Conservation (phyloP, 345 rosid species). For the Arabis hirsuta region DNA sequence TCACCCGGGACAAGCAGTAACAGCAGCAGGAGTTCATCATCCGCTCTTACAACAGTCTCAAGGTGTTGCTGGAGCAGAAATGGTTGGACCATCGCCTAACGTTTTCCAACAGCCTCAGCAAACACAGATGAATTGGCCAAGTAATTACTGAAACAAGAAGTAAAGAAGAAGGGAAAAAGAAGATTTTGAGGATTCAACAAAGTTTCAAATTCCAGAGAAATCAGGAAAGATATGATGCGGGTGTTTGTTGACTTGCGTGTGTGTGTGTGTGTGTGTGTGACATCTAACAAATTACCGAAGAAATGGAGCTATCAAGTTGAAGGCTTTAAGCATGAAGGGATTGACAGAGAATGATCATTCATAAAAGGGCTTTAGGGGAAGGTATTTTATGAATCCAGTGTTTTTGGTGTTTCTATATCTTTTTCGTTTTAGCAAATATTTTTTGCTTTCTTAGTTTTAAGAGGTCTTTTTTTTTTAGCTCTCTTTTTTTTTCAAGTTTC, state of each 20-base stretch:
- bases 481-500: conserved; percentile 28
- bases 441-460: conserved; percentile 33
- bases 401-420: conserved; percentile 41
- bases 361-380: conserved; percentile 30
- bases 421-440: conserved; percentile 12
- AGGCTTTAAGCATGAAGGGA: conserved; percentile 29
- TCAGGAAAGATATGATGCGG: conserved; percentile 25
- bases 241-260: conserved; percentile 21
- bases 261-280: conserved; percentile 32
- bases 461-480: conserved; percentile 31
- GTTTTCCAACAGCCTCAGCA: conserved; percentile 95
- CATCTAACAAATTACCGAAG: conserved; percentile 30
- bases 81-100: conserved; percentile 69
- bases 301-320: conserved; percentile 37
- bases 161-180: conserved; percentile 11
- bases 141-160: conserved; percentile 67
- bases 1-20: conserved; percentile 77
- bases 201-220: conserved; percentile 38
- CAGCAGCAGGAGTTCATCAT: conserved; percentile 64
- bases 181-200: conserved; percentile 36
- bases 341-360: conserved; percentile 22
- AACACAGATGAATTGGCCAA: conserved; percentile 87
- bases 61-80: conserved; percentile 70
- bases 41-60: conserved; percentile 85
- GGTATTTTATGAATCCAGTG: conserved; percentile 34